Conservation (phyloP, 805 yeast genomes). For the Saturnispora silvae region DNA sequence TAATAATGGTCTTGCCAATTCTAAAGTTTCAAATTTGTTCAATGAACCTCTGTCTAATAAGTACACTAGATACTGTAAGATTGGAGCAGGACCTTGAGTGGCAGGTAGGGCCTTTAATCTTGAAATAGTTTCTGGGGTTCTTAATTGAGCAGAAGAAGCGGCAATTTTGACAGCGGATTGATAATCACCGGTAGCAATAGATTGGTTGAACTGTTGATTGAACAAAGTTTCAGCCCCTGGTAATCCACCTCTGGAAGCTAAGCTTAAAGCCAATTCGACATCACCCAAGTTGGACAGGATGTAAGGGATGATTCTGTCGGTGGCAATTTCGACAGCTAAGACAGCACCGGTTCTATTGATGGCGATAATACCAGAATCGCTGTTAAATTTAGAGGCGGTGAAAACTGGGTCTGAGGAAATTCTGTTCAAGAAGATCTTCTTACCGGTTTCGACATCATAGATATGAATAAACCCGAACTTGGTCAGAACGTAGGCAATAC, state of each 20-base stretch:
- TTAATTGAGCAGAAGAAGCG: slow-evolving; percentile 83
- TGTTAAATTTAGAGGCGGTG: slow-evolving; percentile 67
- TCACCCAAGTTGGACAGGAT: slow-evolving; percentile 78
- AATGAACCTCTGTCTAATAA: slow-evolving; percentile 86
- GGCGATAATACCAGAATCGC: slow-evolving; percentile 76
- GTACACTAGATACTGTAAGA: slow-evolving; percentile 84
- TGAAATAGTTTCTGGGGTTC: slow-evolving; percentile 91
- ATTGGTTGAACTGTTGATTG: slow-evolving; percentile 81
- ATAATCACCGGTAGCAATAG: slow-evolving; percentile 77
- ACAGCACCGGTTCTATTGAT: slow-evolving; percentile 95
- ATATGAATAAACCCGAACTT: slow-evolving; percentile 94
- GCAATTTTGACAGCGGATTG: slow-evolving; percentile 93
- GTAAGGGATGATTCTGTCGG: slow-evolving; percentile 79
- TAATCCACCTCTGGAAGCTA: slow-evolving; percentile 91
- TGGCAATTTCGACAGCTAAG: slow-evolving; percentile 79
- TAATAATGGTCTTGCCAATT: slow-evolving; percentile 88
- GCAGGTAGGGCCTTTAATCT: slow-evolving; percentile 85
- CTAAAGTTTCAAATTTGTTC: slow-evolving; percentile 88
- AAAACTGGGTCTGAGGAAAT: slow-evolving; percentile 93
- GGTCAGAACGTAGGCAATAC: slow-evolving; percentile 80
- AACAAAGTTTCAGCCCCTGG: slow-evolving; percentile 95
- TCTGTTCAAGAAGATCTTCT: slow-evolving; percentile 88
- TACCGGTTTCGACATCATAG: slow-evolving; percentile 88
- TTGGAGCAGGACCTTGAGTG: slow-evolving; percentile 91
- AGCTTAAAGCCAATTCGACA: slow-evolving; percentile 72